Percentiles rank a stretch among this genome's conserved stretches.
Conservation (phyloP, 768 basidiomycete genomes). For the Suillus clintonianus region DNA sequence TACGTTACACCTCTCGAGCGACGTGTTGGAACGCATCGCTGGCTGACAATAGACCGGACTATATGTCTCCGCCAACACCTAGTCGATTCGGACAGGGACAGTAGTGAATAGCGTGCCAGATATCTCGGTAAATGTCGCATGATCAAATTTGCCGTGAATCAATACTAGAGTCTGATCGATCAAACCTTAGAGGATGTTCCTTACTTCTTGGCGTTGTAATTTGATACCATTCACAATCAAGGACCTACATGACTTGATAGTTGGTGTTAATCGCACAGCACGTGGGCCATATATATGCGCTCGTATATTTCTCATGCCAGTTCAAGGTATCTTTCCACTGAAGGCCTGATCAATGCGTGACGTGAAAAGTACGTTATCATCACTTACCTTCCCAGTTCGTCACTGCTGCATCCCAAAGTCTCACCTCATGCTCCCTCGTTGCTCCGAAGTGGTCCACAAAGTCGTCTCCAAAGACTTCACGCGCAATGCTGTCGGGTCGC, state of each 20-base stretch:
- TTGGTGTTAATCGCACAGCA: not conserved
- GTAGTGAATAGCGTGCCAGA: no score
- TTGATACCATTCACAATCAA: no score
- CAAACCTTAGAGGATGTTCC: no score
- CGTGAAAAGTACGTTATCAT: not conserved
- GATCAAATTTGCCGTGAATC: no score
- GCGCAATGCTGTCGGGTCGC: conserved; percentile 73
- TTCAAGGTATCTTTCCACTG: conserved; percentile 87
- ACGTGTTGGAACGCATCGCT: no score
- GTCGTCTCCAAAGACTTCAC: conserved; percentile 83
- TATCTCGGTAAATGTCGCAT: no score
- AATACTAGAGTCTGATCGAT: no score
- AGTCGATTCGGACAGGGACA: no score
- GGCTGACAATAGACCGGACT: no score
- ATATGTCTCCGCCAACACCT: no score
- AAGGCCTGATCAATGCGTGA: conserved; percentile 9
- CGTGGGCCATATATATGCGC: not conserved
- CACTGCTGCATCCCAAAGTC: conserved; percentile 83
- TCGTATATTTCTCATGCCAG: conserved; percentile 48
- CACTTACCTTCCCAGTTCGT: conserved; percentile 90
- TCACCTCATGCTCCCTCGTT: conserved; percentile 91
- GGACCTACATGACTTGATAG: not conserved
- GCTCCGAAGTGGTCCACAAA: conserved; percentile 96
- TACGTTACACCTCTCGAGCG: not conserved
- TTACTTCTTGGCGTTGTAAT: no score